Evolutionary conservation across 139 green algal species (phyloP).

Genomic region (Chlamydomonas eustigma): DNA sequence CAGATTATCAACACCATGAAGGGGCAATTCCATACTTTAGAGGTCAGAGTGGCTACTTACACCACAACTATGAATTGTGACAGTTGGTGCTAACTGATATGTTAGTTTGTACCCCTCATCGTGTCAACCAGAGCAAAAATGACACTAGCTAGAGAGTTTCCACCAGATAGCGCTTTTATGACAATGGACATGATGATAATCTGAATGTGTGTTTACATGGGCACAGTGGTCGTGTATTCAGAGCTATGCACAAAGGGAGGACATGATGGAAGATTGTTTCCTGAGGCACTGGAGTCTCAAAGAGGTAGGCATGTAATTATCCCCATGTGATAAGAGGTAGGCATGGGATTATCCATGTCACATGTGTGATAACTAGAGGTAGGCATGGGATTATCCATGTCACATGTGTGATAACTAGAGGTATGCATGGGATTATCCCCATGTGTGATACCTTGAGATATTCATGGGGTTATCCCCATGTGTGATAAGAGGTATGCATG

Average conservation of each 20-base stretch:
- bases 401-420: no score
- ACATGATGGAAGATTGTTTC: slow-evolving; percentile 14
- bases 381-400: background rate
- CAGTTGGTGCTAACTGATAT: no score
- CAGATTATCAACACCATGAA: background rate
- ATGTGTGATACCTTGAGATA: slow-evolving; percentile 9
- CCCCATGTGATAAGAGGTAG: background rate
- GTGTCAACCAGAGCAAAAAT: no score
- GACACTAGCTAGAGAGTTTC: no score
- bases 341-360: no score
- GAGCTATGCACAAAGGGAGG: slow-evolving; percentile 10
- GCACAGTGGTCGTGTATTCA: slow-evolving; percentile 28
- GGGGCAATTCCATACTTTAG: slow-evolving; percentile 1
- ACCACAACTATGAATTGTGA: no score
- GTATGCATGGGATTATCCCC: no score
- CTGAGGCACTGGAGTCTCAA: slow-evolving; percentile 39
- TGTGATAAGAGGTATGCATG: background rate
- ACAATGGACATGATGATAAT: background rate
- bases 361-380: no score
- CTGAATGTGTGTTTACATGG: background rate
- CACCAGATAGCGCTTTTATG: no score
- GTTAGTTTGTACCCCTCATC: no score
- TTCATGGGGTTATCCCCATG: background rate
- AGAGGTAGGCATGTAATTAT: slow-evolving; percentile 20
- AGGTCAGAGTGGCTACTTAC: no score